Evolutionary conservation across 768 basidiomycete genomes (phyloP).

Genomic region (Boletus fagicola): DNA sequence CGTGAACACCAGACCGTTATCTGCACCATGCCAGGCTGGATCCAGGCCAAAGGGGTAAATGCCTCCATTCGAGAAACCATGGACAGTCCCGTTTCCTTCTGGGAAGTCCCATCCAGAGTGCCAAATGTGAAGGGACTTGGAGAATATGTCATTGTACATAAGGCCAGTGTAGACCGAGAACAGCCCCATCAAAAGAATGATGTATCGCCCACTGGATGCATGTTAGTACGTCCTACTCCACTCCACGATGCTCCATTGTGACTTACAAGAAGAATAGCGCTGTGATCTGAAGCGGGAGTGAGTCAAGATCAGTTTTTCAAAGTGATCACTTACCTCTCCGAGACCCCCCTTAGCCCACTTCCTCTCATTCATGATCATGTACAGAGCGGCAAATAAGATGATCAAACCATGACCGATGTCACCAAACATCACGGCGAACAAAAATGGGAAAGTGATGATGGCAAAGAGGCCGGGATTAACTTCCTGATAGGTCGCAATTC

Average conservation of each 20-base stretch:
- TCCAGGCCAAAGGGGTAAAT: conserved; percentile 95
- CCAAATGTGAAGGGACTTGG: conserved; percentile 85
- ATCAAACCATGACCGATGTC: conserved; percentile 96
- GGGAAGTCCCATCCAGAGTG: conserved; percentile 86
- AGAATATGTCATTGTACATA: conserved; percentile 99
- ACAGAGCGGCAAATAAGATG: conserved; percentile 69
- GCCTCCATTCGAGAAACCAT: conserved; percentile 56
- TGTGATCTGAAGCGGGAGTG: conserved; percentile 52
- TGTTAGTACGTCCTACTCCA: conserved; percentile 16
- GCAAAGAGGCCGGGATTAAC: conserved; percentile 96
- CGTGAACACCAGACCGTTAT: conserved; percentile 88
- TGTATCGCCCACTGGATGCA: conserved; percentile 84
- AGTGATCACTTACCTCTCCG: conserved; percentile 56
- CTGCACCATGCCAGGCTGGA: conserved; percentile 91
- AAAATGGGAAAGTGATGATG: conserved; percentile 91
- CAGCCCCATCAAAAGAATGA: conserved; percentile 96
- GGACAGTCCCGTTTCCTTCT: conserved; percentile 42
- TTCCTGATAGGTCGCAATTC: conserved; percentile 92
- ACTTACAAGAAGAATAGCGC: conserved; percentile 93
- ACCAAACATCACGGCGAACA: conserved; percentile 99
- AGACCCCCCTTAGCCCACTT: conserved; percentile 70
- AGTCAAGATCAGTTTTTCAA: conserved; percentile 7
- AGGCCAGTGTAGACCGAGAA: conserved; percentile 97
- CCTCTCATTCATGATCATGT: conserved; percentile 87
- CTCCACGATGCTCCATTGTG: background rate